Base-by-base conservation (phyloP, 1,284 basidiomycete genomes). In the Meira miltonrushii region DNA sequence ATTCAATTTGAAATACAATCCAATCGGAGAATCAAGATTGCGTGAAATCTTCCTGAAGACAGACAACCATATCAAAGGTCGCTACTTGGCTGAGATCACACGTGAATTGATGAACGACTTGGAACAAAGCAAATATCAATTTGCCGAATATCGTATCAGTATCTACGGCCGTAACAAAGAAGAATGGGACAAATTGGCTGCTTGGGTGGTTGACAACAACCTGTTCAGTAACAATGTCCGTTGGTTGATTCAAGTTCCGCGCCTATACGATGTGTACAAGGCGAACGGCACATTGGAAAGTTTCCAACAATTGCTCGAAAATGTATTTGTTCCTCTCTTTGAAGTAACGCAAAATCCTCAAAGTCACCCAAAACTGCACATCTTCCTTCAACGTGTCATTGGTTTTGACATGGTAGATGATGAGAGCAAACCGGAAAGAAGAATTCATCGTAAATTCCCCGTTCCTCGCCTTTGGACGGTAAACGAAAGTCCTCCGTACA, bases 41-140 rank as follows among this genome's bases (percentile, higher is more conserved):
- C 83, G 95, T 57, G 95, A 98, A 79, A 98, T 98, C 71, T 99
- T 99, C 82, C 80, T 99, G 66, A 99, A 99, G 82, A 96, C 94
- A 1, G 94, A 98, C 79, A 99, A 99, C 58, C 63, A 69, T 55
- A 68, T 77, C 55, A 52, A 74, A 19, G 95, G 95, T 1, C 83
- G 87, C 49, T 99, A 99, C 78, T 83, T 99, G 25, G 95, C 95
- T 7, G 95, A 98, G 78, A 81, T 98, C 50, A 97, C 93, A 0
- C 86, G 86, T 81, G 95, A 99, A 83, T 83, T 98, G 49, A 96
- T 97, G 85, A 87, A 84, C 33, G 95, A 98, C 84, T 79, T 97
- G 39, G 92, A 97, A 79, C 90, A 94, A 79, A 93, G 89, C 83
- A 99, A 99, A 81, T 99, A 99, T 74, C 94, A 98, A 83, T 65